Conservation (phyloP, 2,329 filamentous ascomycete species). For the Hypocrella siamensis region DNA sequence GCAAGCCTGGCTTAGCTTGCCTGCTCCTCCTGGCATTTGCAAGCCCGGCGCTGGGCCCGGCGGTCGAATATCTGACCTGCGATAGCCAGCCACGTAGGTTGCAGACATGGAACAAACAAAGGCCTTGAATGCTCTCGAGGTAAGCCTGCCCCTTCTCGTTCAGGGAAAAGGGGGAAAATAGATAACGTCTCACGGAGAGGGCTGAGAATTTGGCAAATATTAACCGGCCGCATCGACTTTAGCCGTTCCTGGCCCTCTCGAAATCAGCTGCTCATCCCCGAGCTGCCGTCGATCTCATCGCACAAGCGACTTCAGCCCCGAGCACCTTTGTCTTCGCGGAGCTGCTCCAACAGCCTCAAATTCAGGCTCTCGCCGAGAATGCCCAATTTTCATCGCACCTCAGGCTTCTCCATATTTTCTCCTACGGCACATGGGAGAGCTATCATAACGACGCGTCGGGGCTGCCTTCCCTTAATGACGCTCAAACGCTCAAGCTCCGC, state of each 20-base stretch:
- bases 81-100: conserved; percentile 1
- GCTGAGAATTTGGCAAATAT: too few relatives aligned
- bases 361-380: conserved; percentile 52
- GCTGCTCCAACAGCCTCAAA: conserved; percentile 66
- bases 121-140: conserved; percentile 48
- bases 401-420: conserved; percentile 71
- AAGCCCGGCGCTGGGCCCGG: neutral
- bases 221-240: conserved; percentile 6
- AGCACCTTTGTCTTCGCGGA: conserved; percentile 91
- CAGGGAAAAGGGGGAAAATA: neutral
- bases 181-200: too few relatives aligned
- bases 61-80: neutral
- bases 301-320: conserved; percentile 73
- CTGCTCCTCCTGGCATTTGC: too few relatives aligned
- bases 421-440: conserved; percentile 74
- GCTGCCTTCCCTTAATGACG: conserved; percentile 56
- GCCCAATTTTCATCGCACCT: conserved; percentile 49
- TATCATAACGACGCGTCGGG: conserved; percentile 33
- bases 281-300: conserved; percentile 72
- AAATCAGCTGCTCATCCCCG: conserved; percentile 74
- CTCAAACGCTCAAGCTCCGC: conserved; percentile 72
- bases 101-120: conserved; percentile 56
- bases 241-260: conserved; percentile 83
- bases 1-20: too few relatives aligned
- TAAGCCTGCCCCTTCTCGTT: conserved; percentile 12